phyloP scores from a whole-genome alignment of 2,329 filamentous ascomycete species.

The Aspergillus luchuensis region DNA sequence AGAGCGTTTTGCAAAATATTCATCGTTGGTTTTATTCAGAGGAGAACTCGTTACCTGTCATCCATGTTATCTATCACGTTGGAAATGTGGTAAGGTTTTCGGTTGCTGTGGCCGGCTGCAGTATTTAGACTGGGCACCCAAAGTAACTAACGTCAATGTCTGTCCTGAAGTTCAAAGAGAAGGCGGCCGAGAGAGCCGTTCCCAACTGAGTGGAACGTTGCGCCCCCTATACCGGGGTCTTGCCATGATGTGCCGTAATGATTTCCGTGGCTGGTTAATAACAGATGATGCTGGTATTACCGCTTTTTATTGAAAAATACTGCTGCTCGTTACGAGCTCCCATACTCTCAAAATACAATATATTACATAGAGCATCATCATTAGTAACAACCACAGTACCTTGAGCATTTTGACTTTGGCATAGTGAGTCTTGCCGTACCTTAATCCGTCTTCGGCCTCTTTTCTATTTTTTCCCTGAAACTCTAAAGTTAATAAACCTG shows the following conservation, averaged over 20 bases:
- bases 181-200: slow-evolving; percentile 12
- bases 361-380: background rate
- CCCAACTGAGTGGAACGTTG: slow-evolving; percentile 33
- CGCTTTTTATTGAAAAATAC: background rate
- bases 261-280: background rate
- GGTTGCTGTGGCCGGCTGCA: background rate
- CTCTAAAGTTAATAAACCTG: background rate
- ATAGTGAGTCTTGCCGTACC: slow-evolving; percentile 8
- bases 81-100: background rate
- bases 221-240: slow-evolving; percentile 25
- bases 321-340: background rate
- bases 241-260: background rate
- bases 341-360: background rate
- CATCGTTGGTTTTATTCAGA: too few relatives aligned
- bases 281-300: background rate
- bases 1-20: too few relatives aligned
- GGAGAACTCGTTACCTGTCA: too few relatives aligned
- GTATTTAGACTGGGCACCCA: background rate
- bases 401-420: slow-evolving; percentile 1
- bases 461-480: background rate
- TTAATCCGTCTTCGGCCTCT: slow-evolving; percentile 5
- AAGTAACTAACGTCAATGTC: background rate
- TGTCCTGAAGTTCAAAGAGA: background rate
- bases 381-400: background rate
- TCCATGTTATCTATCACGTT: background rate